Evolutionary conservation across 2,329 filamentous ascomycete species (phyloP).

Genomic region (Neonectria faginata): DNA sequence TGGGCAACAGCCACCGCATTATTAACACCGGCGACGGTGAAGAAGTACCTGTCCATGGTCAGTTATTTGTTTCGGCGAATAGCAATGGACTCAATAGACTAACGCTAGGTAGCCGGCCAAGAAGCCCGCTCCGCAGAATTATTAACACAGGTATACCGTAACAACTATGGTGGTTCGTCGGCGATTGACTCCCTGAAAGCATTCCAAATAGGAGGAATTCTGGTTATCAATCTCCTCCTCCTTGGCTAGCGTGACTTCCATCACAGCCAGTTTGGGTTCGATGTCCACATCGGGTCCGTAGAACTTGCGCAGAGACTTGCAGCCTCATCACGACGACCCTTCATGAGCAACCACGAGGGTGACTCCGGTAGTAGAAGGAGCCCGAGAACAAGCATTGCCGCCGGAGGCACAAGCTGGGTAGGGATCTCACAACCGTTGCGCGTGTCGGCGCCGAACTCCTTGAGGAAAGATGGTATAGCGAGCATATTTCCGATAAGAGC

Average conservation of each 20-base stretch:
- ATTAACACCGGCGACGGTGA: constrained; percentile 40
- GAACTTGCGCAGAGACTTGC: constrained; percentile 29
- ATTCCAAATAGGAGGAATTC: constrained; percentile 38
- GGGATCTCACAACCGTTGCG: too few relatives aligned
- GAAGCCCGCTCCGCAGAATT: constrained; percentile 45
- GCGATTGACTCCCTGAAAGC: constrained; percentile 41
- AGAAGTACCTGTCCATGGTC: constrained; percentile 36
- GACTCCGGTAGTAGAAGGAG: constrained; percentile 57
- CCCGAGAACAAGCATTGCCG: constrained; percentile 49
- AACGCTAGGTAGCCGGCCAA: constrained; percentile 40
- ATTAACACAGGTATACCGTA: constrained; percentile 46
- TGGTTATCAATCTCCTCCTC: constrained; percentile 34
- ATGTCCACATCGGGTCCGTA: constrained; percentile 39
- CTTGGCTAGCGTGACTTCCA: constrained; percentile 35
- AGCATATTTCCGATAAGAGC: too few relatives aligned
- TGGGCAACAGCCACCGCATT: constrained; percentile 44
- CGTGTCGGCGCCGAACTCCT: too few relatives aligned
- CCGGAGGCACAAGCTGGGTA: constrained; percentile 55
- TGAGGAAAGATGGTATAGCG: too few relatives aligned
- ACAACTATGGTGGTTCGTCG: constrained; percentile 42
- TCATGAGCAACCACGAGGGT: constrained; percentile 57
- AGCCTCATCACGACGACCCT: constrained; percentile 51
- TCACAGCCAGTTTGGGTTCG: constrained; percentile 23
- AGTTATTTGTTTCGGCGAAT: neutral
- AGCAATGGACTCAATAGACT: neutral